These are phyloP conservation scores for Eimeria necatrix DNA, from an alignment of 169 alveolate genomes.

Conservation along the genomic window DNA sequence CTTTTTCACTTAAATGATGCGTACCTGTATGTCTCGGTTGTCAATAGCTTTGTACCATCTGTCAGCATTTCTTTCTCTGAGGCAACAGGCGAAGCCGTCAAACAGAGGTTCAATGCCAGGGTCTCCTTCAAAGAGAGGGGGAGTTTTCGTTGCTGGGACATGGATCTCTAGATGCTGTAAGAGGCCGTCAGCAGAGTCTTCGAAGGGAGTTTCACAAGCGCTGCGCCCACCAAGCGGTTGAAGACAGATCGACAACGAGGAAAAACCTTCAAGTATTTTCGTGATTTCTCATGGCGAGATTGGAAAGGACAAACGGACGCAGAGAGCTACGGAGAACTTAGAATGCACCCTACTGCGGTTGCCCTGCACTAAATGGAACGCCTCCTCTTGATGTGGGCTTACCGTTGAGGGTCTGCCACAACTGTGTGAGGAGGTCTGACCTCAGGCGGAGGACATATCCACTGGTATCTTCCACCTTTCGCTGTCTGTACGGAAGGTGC, in stretches of 20 bases:
- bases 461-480: conserved; percentile 74
- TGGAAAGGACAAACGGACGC: not conserved
- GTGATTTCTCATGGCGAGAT: not conserved
- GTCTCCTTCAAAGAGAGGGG: conserved; percentile 59
- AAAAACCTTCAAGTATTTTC: not conserved
- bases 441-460: conserved; percentile 75
- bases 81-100: conserved; percentile 82
- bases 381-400: not conserved
- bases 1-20: not conserved
- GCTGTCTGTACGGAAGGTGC: conserved; percentile 29
- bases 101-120: conserved; percentile 75
- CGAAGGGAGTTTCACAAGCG: conserved; percentile 73
- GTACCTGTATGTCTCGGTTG: conserved; percentile 79
- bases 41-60: conserved; percentile 83
- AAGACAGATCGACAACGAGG: not conserved
- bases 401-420: conserved; percentile 76
- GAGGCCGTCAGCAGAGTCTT: conserved; percentile 55
- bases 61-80: conserved; percentile 78
- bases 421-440: conserved; percentile 76
- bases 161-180: conserved; percentile 44
- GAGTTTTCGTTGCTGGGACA: conserved; percentile 60
- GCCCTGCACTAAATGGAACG: not conserved
- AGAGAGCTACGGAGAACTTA: too few relatives aligned
- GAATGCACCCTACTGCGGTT: not conserved
- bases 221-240: conserved; percentile 23